Base-by-base conservation (phyloP, 2,329 filamentous ascomycete genomes). In the Elsinoe arachidis region DNA sequence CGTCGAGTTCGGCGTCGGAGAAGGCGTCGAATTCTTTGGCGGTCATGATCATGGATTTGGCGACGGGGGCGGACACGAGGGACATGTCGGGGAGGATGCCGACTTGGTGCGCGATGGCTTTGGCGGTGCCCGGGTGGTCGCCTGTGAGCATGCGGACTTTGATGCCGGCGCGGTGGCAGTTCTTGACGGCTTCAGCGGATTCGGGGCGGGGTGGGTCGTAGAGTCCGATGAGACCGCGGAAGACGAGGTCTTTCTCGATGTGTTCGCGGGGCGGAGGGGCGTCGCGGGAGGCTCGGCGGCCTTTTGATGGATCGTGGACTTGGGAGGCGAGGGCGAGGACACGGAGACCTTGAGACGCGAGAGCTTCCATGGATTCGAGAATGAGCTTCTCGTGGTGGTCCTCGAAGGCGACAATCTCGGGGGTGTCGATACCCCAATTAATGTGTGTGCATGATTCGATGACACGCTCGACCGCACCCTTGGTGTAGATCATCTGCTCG, bases 161-260 rank as follows among this genome's bases (percentile, higher is more conserved):
- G 68, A 91, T 90, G 52, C 88, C 87, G 23, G 88, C 88, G 46
- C 78, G 78, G 56, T 86, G 81, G 65, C 86, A 90, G 66, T 86
- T 80, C 19, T 76, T 76, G 58, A 91, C 88, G 5, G 87, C 84
- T 1, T 77, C 79, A 19, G 85, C 87, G 0, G 90, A 90, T 72
- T 95, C 90, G 1, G 83, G 81, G 1, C 90, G 87, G 57, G 89
- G 90, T 2, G 90, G 90, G 63, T 95, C 90, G 67, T 93, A 92
- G 61, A 95, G 86, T 57, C 89, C 90, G 51, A 87, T 85, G 9
- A 96, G 79, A n/a, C 90, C 91, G 12, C 88, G 80, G 60, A 95
- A 87, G 2, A 78, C 80, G 33, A 96, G 80, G 30, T 81, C 76
- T 35, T 75, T 74, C 67, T 95, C 90, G 11, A 91, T 79, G 5